Evolutionary conservation across 352 stramenopile species (phyloP), one percentile per base, ranked within the genome.

Genomic region (Phytophthora pseudosyringae): DNA sequence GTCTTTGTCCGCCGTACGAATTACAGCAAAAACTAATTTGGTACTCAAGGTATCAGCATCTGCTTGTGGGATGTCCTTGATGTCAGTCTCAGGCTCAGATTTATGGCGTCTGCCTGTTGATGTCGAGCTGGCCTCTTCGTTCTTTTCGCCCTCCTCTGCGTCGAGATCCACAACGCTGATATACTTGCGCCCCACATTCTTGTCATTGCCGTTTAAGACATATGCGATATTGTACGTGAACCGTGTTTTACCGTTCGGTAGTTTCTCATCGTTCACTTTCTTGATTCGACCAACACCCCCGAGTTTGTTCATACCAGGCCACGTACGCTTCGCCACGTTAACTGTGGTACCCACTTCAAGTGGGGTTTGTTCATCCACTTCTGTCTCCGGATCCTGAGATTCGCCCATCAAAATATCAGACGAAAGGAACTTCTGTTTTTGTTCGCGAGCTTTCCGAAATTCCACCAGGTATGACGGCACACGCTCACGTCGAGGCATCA

Each of bases 231-330:
- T 86, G 59, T 95, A 95, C 16, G 78, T 74, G 50, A 77, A 93
- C 15, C 71, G 67, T 57, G 62, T 82, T 51, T 68, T 71, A 16
- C 73, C 75, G 12, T 76, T 72, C 2, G 68, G 53, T 1, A 73
- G 57, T 0, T 16, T 74, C 39, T 75, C 60, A 46, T 88, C 70
- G 57, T 88, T 81, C 38, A 87, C 76, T 67, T 80, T 83, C 9
- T 75, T 76, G 33, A 95, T 76, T 31, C 88, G 82, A 31, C 82
- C 88, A 8, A 83, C 80, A 13, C 88, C 88, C 11, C 88, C 88
- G 5, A 93, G 76, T 56, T 94, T 95, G 63, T 95, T 95, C 69
- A 95, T 95, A 3, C 88, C 88, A 31, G 88, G 83, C 88, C 88
- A 95, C 11, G 85, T 95, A 9, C 87, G 83, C 60, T 91, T 93